Evolutionary conservation across 1,139 yeast species (phyloP), one percentile per base, ranked within the genome.

Genomic region (Spencermartinsiella ligniputridi): DNA sequence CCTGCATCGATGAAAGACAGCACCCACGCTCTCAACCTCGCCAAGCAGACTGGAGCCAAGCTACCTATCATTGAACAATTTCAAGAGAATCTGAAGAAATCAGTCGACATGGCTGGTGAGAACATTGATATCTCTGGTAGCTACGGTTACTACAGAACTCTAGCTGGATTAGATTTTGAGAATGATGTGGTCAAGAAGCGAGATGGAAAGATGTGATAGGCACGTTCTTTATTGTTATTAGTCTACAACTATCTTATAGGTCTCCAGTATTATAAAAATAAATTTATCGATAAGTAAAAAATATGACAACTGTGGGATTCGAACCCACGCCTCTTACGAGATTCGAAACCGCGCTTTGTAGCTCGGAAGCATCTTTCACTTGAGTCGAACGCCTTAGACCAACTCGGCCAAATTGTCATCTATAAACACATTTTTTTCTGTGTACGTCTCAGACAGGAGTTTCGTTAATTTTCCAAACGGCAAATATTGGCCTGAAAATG

Each of bases 311-410:
- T 53, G 59, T 53, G 59, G 59, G 60, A 54, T 56, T 56, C 55
- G 60, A 56, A 56, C 59, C 59, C 58, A 52, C 59, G 58, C 60
- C 59, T 55, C 59, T 54, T 49, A 46, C 57, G 59, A 55, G 59
- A 55, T 52, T 49, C 58, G 59, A 55, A 55, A 43, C 42, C 57
- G 49, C 56, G 51, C 50, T 48, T 47, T 46, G 45, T 51, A 49
- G 45, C 52, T 40, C 50, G 41, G 52, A 47, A 52, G 48, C 48
- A n/a, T 48, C 46, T 22, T 37, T 40, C 55, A 44, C 59, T 55
- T 55, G 58, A 55, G 58, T 54, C 58, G 57, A 52, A 52, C 59
- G 58, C 59, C 58, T 55, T 55, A 55, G 58, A 55, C 58, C 58
- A 53, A 53, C 58, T 55, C 58, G 58, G 58, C 58, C 58, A 55